Evolutionary conservation across 2,329 filamentous ascomycete species (phyloP).

Genomic region (Helotiales sp.): DNA sequence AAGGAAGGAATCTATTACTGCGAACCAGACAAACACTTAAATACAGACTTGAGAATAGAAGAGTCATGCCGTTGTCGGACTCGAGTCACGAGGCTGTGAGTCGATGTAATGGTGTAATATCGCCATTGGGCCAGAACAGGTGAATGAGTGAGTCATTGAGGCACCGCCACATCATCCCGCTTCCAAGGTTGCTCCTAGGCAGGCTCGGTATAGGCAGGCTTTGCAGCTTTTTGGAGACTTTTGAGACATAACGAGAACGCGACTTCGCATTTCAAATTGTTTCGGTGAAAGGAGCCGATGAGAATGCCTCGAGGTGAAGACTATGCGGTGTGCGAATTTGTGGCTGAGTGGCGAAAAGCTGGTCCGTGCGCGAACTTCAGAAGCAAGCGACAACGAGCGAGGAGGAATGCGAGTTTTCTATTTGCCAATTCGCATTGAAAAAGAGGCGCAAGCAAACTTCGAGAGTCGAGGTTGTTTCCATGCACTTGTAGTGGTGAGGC

Average conservation of each 20-base stretch:
- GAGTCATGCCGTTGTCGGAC: constrained; percentile 19
- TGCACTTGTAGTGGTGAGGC: background rate
- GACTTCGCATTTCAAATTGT: background rate
- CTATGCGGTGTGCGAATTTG: background rate
- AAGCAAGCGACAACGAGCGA: background rate
- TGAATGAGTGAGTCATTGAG: constrained; percentile 6
- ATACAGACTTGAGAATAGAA: constrained; percentile 8
- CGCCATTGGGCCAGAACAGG: background rate
- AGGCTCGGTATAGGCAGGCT: constrained; percentile 4
- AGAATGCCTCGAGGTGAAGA: constrained; percentile 1
- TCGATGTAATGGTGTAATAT: constrained; percentile 11
- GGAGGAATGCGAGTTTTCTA: background rate
- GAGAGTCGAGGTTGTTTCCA: background rate
- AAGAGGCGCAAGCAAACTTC: background rate
- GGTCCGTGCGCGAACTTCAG: background rate
- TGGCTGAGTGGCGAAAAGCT: background rate
- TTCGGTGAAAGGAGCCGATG: constrained; percentile 1
- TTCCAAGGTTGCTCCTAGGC: constrained; percentile 1
- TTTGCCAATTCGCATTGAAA: background rate
- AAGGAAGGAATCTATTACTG: constrained; percentile 11
- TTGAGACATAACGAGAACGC: background rate
- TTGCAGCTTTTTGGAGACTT: background rate
- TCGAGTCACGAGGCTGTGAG: constrained; percentile 23
- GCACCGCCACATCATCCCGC: constrained; percentile 1
- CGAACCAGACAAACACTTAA: constrained; percentile 20